Evolutionary conservation across 768 basidiomycete species (phyloP).

Genomic region (Tricholoma matsutake): DNA sequence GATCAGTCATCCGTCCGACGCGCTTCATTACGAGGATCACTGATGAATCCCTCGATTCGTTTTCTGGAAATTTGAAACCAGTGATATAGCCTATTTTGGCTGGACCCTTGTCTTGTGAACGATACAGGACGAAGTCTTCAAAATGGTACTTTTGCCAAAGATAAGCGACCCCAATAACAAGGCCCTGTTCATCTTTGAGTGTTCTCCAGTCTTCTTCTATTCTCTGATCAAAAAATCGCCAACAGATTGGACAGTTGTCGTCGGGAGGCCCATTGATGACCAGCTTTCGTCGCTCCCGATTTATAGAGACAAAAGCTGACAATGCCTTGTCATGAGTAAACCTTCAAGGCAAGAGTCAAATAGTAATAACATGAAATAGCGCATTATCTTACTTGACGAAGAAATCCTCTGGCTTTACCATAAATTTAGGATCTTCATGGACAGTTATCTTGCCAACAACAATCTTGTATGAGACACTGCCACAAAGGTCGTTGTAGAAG

Average conservation of each 20-base stretch:
- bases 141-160: conserved; percentile 51
- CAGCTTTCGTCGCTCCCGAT: conserved; percentile 23
- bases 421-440: conserved; percentile 27
- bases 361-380: background rate
- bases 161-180: conserved; percentile 41
- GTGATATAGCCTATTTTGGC: conserved; percentile 56
- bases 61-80: conserved; percentile 24
- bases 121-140: conserved; percentile 59
- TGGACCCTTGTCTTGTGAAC: conserved; percentile 40
- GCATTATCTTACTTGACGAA: conserved; percentile 50
- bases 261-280: conserved; percentile 32
- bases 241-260: conserved; percentile 54
- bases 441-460: conserved; percentile 51
- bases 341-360: conserved; percentile 25
- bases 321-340: conserved; percentile 46
- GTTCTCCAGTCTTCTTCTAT: conserved; percentile 25
- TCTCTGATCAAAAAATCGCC: conserved; percentile 28
- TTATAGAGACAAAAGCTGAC: conserved; percentile 45
- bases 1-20: conserved; percentile 48
- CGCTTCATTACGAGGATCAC: conserved; percentile 33
- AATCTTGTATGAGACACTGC: conserved; percentile 31
- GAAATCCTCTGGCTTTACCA: conserved; percentile 38
- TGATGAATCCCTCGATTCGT: conserved; percentile 10
- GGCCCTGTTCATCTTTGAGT: conserved; percentile 28
- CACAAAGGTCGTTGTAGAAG: conserved; percentile 58